Evolutionary conservation across 805 yeast genomes (phyloP), one percentile per base, ranked within the genome.

Genomic region (Scheffersomyces stipitis): DNA sequence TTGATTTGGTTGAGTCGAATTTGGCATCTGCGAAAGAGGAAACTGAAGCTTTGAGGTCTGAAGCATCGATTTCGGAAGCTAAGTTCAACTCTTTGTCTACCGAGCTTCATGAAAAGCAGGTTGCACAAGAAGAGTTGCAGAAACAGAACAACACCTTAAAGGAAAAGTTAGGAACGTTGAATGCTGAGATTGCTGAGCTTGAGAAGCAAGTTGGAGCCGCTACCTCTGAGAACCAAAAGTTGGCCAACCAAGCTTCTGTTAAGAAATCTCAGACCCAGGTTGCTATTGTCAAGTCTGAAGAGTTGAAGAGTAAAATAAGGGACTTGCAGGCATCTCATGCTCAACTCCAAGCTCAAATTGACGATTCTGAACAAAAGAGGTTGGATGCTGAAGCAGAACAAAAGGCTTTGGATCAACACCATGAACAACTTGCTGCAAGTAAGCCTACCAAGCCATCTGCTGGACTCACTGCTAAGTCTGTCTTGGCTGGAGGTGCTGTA

Each of bases 41-140:
- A 52, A 74, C 83, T 4, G 88, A 81, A 38, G 73, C 78, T 28
- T 65, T 89, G 46, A 70, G 83, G 48, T 78, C 86, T 36, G 90
- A 87, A 49, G 69, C 86, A 1, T 76, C 87, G 0, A 73, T 86
- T 29, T 75, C 85, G 2, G 96, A 89, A 57, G 95, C 95, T 8
- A 83, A 78, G 49, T 75, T 76, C 51, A 83, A 86, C 57, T 80
- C 85, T 4, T 73, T 83, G 31, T 85, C 86, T 41, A 58, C 78
- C 0, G 80, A 83, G 44, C 69, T 83, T 44, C 79, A 78, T 46
- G 76, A 75, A 30, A 64, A 81, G 35, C 85, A 83, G 49, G 56
- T 71, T 4, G 72, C 75, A 14, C 68, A 83, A 31, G 86, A 83
- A 37, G 76, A 75, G 33, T 73, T 83, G n/a, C 90, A 86, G 61